Evolutionary conservation across 1,284 basidiomycete species (phyloP), one percentile per base, ranked within the genome.

Genomic region (Leccinum colubrinum): DNA sequence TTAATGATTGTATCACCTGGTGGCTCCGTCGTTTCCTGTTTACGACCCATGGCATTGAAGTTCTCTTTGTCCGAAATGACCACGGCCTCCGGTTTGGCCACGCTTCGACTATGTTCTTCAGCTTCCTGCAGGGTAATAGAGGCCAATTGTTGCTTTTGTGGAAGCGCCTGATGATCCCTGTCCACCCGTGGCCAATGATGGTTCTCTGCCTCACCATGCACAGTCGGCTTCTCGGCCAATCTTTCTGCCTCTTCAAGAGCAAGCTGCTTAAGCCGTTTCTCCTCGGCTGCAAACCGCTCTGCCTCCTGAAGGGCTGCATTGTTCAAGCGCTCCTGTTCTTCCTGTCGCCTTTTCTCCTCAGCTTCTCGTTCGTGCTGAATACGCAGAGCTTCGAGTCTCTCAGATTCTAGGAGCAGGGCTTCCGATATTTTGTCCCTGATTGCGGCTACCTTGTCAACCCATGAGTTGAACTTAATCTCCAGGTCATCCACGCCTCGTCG

Each of bases 391-490:
- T 83, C 74, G 3, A 78, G 67, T 53, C 70, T 70, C 56, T 65
- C 62, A 22, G 67, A 70, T 61, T 80, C 83, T 8, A 66, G 61
- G 7, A 70, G 67, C 56, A 79, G 72, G 9, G 76, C 74, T 30
- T 76, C 73, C 6, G 70, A 68, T 58, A 85, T 66, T 52, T 75
- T 71, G 33, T 69, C 65, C 60, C 74, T 74, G 39, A 88, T 73
- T 8, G 69, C 64, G 2, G 74, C 73, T 7, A 79, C 65, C 60
- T 76, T 79, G 59, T 83, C 79, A 43, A 77, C 71, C 83, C 84
- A 88, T 2, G 76, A 71, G 22, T 72, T 77, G 59, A 84, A 75
- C 52, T 78, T 79, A n/a, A 76, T 64, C 65, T 86, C 83, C 1
- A 78, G 74, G 65, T 85, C 81, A 67, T 85, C 80, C 12, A 83